Conservation (phyloP, 2,329 filamentous ascomycete genomes). For the Ophiostoma himal-ulmi region DNA sequence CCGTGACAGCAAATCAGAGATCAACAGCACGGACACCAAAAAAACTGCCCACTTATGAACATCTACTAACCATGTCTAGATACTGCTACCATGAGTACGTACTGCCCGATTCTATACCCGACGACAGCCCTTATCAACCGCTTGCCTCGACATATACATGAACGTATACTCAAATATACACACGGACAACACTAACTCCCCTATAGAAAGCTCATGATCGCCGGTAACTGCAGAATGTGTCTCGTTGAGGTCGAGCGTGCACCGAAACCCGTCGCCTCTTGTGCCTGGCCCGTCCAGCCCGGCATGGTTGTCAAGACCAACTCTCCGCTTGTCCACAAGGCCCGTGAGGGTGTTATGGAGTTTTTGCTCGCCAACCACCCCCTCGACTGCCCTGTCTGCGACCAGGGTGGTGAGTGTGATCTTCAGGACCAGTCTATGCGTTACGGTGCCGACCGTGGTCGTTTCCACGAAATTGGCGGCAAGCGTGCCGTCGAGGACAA, state of each 20-base stretch:
- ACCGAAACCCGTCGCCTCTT: constrained; percentile 95
- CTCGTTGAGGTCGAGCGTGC: constrained; percentile 94
- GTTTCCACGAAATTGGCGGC: constrained; percentile 91
- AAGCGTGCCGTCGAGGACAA: constrained; percentile 99
- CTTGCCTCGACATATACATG: background rate
- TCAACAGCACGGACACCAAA: background rate
- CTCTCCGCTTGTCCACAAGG: constrained; percentile 93
- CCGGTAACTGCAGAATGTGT: constrained; percentile 99
- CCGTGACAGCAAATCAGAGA: background rate
- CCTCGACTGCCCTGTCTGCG: constrained; percentile 93
- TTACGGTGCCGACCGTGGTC: constrained; percentile 90
- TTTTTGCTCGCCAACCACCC: constrained; percentile 95
- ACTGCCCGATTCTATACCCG: background rate
- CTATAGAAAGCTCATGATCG: constrained; percentile 89
- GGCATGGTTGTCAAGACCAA: constrained; percentile 99
- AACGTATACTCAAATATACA: constrained; percentile 33
- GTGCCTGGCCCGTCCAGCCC: constrained; percentile 96
- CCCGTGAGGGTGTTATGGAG: constrained; percentile 97
- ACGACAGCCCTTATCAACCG: constrained; percentile 35
- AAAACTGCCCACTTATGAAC: background rate
- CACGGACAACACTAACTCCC: constrained; percentile 32
- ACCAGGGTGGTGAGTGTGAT: constrained; percentile 98
- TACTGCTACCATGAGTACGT: constrained; percentile 93
- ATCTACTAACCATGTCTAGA: constrained; percentile 46
- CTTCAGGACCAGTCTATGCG: constrained; percentile 99